Evolutionary conservation across 495 filamentous ascomycete genomes (phyloP), one percentile per base, ranked within the genome.

Genomic region (Aspergillus nidulans): DNA sequence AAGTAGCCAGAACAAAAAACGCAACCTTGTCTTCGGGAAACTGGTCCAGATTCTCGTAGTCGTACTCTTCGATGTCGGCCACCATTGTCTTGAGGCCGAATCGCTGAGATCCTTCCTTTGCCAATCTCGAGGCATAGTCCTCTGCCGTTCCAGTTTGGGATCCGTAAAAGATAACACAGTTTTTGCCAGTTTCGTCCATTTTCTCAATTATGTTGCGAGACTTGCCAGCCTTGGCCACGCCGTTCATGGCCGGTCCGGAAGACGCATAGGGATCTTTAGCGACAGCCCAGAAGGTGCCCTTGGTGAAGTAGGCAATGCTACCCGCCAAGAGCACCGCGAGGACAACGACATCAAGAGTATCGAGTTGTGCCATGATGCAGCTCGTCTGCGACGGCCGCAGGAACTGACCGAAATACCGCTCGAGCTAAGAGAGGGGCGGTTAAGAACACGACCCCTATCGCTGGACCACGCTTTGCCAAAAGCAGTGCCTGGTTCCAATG

Each of bases 81-180:
- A 95, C 89, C 92, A 99, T 97, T 52, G 94, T 96, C 77, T 97
- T 96, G 43, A 99, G 79, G 20, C 95, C 94, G 64, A 96, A 99
- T 49, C 94, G 81, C 65, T 92, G 95, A 62, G 90, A 91, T 58
- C 95, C 94, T 69, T 99, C 94, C 78, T 99, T 99, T 46, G 95
- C 91, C 55, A 99, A 68, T 58, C 94, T 81, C n/a, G 95, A 96
- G 51, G 94, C 95, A 62, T 99, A 99, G 65, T 99, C 94, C 78
- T 99, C 94, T 23, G 94, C 94, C 51, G 95, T 99, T 63, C 94
- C 94, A 18, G 94, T 99, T 71, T 99, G 94, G 45, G 94, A 97
- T 47, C 92, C 94, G 63, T 96, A 99, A 77, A 99, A 96, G 57
- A 97, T 88, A 52, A 99, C 86, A 75, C 91, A 96, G 72, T 99